Evolutionary conservation across 805 yeast genomes (phyloP).

Genomic region (Ogataea saltuana): DNA sequence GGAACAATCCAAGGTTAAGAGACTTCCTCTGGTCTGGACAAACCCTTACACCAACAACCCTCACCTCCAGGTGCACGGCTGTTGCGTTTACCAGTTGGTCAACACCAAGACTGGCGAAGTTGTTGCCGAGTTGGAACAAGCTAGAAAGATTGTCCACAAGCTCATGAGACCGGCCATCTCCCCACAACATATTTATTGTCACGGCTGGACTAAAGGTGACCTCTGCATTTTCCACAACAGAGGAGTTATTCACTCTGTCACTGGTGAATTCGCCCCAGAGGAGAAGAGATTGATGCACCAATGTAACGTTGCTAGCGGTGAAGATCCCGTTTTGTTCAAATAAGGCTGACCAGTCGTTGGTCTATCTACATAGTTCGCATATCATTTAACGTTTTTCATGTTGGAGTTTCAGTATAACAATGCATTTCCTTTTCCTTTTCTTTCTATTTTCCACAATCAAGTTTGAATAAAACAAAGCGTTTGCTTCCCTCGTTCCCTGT

Average conservation of each 20-base stretch:
- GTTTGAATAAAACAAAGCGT: neutral
- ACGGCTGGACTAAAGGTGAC: conserved; percentile 82
- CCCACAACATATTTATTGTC: conserved; percentile 74
- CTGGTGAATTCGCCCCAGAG: conserved; percentile 80
- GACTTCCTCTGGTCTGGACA: conserved; percentile 87
- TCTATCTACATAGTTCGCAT: too few species aligned
- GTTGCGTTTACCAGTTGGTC: conserved; percentile 70
- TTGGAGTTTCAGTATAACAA: conserved; percentile 5
- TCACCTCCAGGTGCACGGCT: conserved; percentile 85
- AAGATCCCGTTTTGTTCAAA: conserved; percentile 51
- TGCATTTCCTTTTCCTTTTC: neutral
- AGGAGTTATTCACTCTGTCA: conserved; percentile 91
- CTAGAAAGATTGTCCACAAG: conserved; percentile 69
- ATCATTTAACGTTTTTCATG: conserved; percentile 12
- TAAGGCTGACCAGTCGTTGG: too few species aligned
- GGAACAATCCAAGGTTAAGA: conserved; percentile 78
- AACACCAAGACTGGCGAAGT: conserved; percentile 58
- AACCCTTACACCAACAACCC: conserved; percentile 83
- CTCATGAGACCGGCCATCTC: conserved; percentile 85
- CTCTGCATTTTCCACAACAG: conserved; percentile 83
- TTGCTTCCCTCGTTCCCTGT: too few species aligned
- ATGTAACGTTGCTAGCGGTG: conserved; percentile 85
- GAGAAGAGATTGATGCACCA: conserved; percentile 90
- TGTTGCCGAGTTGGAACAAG: conserved; percentile 63
- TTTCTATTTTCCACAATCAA: neutral